These are phyloP conservation scores for Penicillium simplicissimum DNA, from an alignment of 495 filamentous ascomycete species.

Conservation along the genomic window DNA sequence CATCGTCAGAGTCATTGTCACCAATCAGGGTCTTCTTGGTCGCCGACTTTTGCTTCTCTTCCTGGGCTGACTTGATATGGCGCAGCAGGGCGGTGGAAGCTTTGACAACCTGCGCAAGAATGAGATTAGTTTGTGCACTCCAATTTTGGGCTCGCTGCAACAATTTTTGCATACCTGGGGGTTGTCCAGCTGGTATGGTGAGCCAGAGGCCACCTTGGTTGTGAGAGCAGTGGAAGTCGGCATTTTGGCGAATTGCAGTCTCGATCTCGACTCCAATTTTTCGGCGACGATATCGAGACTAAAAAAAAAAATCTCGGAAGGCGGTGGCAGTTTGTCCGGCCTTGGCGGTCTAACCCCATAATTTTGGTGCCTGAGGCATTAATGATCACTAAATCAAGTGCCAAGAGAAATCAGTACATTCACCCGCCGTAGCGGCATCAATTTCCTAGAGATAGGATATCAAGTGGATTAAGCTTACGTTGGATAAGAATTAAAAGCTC, in stretches of 20 bases:
- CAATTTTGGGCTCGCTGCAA: constrained; percentile 6
- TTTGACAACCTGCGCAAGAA: constrained; percentile 59
- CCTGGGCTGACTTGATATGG: constrained; percentile 70
- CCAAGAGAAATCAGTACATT: too few species aligned
- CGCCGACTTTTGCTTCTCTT: constrained; percentile 54
- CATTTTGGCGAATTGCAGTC: constrained; percentile 40
- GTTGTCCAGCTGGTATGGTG: constrained; percentile 67
- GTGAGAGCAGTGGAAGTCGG: constrained; percentile 51
- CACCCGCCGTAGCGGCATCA: too few species aligned
- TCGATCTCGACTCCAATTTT: constrained; percentile 39
- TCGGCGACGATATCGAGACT: constrained; percentile 35
- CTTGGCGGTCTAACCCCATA: constrained; percentile 35
- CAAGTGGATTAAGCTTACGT: too few species aligned
- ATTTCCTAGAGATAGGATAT: too few species aligned
- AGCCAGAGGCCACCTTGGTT: constrained; percentile 50
- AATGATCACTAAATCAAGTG: neutral
- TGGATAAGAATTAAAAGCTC: too few species aligned
- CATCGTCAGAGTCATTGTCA: constrained; percentile 53
- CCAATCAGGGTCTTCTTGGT: constrained; percentile 75
- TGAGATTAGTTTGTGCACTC: constrained; percentile 23
- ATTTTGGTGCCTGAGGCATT: constrained; percentile 34
- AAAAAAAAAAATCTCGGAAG: constrained; percentile 46
- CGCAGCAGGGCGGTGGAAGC: constrained; percentile 79
- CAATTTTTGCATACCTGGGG: constrained; percentile 51
- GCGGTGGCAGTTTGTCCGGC: constrained; percentile 41